phyloP scores from a whole-genome alignment of 2,329 filamentous ascomycete genomes.

The Trichoderma afroharzianum region DNA sequence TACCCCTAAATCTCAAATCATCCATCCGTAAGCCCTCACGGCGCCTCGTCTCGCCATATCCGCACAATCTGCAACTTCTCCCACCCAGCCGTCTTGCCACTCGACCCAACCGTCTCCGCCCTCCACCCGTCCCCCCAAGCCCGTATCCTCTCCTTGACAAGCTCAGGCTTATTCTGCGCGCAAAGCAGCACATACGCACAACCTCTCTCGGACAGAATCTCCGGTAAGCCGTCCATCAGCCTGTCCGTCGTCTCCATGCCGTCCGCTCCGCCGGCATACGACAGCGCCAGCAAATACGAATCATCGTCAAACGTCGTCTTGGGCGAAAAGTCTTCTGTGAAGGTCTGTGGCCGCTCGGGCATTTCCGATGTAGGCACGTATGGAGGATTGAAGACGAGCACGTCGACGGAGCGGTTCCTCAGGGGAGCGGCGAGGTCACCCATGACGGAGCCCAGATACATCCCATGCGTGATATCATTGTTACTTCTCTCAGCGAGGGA shows the following conservation, averaged over 20 bases:
- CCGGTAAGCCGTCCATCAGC: constrained; percentile 66
- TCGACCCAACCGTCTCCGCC: constrained; percentile 73
- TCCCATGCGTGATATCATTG: constrained; percentile 35
- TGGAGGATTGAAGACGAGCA: constrained; percentile 94
- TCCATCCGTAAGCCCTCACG: constrained; percentile 1
- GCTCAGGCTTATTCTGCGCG: constrained; percentile 79
- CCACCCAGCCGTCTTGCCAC: constrained; percentile 87
- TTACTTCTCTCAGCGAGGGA: constrained; percentile 23
- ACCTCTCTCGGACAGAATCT: constrained; percentile 60
- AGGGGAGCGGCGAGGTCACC: constrained; percentile 68
- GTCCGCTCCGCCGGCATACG: constrained; percentile 83
- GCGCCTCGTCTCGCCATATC: constrained; percentile 63
- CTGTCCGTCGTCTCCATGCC: constrained; percentile 93
- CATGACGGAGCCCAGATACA: constrained; percentile 63
- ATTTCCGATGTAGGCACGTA: constrained; percentile 85
- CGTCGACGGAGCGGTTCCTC: constrained; percentile 59
- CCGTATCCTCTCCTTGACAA: constrained; percentile 62
- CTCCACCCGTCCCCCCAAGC: constrained; percentile 58
- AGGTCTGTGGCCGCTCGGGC: constrained; percentile 48
- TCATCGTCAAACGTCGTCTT: constrained; percentile 66
- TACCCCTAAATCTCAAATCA: background rate
- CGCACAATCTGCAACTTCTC: constrained; percentile 88
- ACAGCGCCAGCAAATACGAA: constrained; percentile 76
- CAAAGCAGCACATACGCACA: constrained; percentile 89
- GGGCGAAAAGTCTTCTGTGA: constrained; percentile 24